phyloP scores from a whole-genome alignment of 169 alveolate genomes.

The Neospora caninum region DNA sequence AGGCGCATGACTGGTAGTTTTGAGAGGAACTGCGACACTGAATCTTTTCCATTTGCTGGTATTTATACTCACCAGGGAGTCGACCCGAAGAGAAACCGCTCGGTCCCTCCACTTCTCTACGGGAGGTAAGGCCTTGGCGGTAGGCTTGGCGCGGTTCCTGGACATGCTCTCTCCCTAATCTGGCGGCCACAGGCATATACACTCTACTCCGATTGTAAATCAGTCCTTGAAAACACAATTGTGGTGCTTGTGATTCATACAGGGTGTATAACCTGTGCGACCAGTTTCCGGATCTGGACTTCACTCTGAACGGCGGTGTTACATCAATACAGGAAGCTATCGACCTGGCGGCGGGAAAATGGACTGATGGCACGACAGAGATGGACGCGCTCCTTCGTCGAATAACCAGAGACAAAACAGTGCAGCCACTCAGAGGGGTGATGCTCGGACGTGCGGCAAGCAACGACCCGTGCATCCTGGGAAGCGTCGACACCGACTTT shows the following conservation, averaged over 20 bases:
- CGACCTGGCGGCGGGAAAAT: conserved; percentile 72
- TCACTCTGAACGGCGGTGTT: conserved; percentile 94
- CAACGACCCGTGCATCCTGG: conserved; percentile 72
- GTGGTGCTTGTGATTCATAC: background rate
- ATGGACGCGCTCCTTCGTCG: background rate
- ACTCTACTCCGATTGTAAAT: no score
- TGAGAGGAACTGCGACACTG: no score
- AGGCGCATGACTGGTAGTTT: no score
- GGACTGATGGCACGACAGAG: conserved; percentile 28
- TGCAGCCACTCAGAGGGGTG: conserved; percentile 66
- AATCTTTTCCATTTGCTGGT: no score
- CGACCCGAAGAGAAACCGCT: conserved; percentile 93
- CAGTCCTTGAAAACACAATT: no score
- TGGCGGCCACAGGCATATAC: no score
- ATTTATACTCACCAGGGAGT: conserved; percentile 81
- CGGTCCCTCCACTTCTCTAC: conserved; percentile 92
- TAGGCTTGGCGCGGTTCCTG: background rate
- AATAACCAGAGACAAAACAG: background rate
- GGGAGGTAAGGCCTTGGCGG: conserved; percentile 55
- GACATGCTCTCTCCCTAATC: background rate
- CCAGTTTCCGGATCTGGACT: conserved; percentile 89
- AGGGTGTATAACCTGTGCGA: conserved; percentile 88
- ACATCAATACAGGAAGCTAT: conserved; percentile 77
- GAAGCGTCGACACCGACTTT: conserved; percentile 65
- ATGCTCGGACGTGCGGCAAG: conserved; percentile 79